Conservation (phyloP, 2,329 filamentous ascomycete genomes). For the Alternaria dauci region DNA sequence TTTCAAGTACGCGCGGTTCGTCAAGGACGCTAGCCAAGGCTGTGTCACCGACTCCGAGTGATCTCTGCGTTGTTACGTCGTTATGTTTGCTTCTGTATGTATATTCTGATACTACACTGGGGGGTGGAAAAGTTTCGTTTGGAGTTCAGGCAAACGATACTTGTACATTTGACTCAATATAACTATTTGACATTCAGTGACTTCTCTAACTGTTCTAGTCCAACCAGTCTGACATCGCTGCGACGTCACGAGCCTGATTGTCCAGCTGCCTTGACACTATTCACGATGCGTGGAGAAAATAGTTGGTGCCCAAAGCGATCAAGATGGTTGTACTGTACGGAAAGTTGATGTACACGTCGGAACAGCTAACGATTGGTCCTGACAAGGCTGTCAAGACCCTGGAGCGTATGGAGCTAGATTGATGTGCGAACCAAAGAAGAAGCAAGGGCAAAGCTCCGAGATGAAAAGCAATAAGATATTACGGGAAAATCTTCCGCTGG, state of each 20-base stretch:
- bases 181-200: not conserved
- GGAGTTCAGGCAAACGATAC: slow-evolving; percentile 1
- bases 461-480: not conserved
- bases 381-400: not conserved
- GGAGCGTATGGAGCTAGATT: not conserved
- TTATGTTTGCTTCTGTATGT: slow-evolving; percentile 1
- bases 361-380: not conserved
- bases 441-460: not conserved
- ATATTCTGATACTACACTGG: not conserved
- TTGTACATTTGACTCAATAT: not conserved
- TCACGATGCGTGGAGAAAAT: not conserved
- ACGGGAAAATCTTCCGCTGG: not conserved
- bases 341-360: not conserved
- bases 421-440: not conserved
- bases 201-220: not conserved
- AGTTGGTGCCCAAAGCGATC: not conserved
- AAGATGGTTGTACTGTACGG: too few relatives aligned
- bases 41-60: slow-evolving; percentile 64
- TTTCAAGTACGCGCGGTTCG: slow-evolving; percentile 66
- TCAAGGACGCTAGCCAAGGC: slow-evolving; percentile 66
- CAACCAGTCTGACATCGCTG: not conserved
- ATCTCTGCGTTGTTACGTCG: slow-evolving; percentile 2
- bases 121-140: slow-evolving; percentile 8
- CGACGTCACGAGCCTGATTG: not conserved
- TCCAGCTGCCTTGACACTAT: not conserved